Conservation (phyloP, 1,284 basidiomycete species). For the Mycosarcoma mackinlayi region DNA sequence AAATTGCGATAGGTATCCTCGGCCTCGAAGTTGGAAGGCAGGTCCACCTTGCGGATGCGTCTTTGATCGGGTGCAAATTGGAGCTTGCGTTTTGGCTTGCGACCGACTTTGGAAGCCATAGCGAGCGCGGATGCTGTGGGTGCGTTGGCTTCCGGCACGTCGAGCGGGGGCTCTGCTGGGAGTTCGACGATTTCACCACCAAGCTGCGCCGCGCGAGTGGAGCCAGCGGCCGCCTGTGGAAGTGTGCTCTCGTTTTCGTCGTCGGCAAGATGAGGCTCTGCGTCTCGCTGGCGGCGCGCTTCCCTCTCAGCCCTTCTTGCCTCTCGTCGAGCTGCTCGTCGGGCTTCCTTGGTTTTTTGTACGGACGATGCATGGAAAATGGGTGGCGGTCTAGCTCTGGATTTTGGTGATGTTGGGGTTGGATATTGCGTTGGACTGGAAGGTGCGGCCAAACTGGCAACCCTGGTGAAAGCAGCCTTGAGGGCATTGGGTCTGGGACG, state of each 20-base stretch:
- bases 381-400: slow-evolving; percentile 5
- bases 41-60: slow-evolving; percentile 58
- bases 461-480: slow-evolving; percentile 23
- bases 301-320: slow-evolving; percentile 18
- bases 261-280: slow-evolving; percentile 14
- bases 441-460: slow-evolving; percentile 27
- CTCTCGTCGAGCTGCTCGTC: slow-evolving; percentile 29
- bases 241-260: slow-evolving; percentile 18
- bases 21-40: slow-evolving; percentile 58
- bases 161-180: slow-evolving; percentile 41
- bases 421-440: slow-evolving; percentile 15
- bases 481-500: slow-evolving; percentile 22
- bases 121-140: slow-evolving; percentile 45
- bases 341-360: slow-evolving; percentile 39
- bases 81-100: slow-evolving; percentile 47
- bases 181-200: slow-evolving; percentile 41
- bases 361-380: slow-evolving; percentile 29
- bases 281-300: slow-evolving; percentile 20
- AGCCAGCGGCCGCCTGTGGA: too few species aligned
- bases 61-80: slow-evolving; percentile 63
- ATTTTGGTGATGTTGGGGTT: slow-evolving; percentile 4
- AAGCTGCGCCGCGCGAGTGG: slow-evolving; percentile 31
- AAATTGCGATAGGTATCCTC: slow-evolving; percentile 64
- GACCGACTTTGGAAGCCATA: slow-evolving; percentile 45
- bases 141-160: slow-evolving; percentile 47